A percentile compares a stretch with the other conserved stretches of the same genome.
Evolutionary conservation across 768 basidiomycete species (phyloP).

Genomic region (Agaricus sinodeliciosus): DNA sequence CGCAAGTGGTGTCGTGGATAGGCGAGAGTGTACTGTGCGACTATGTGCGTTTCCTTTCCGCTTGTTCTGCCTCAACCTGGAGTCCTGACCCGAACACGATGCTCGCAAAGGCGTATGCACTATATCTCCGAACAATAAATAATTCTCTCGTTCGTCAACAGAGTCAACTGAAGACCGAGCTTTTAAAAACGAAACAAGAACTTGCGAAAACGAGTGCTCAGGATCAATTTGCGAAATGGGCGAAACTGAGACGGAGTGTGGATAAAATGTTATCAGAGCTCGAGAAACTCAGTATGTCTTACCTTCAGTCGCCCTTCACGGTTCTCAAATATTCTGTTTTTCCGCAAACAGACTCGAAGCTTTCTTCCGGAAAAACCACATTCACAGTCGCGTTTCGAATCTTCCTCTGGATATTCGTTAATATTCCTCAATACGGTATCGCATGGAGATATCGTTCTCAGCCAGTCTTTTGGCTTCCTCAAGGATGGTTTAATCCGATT

Average conservation of each 20-base stretch:
- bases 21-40: slow-evolving; percentile 82
- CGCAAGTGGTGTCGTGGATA: slow-evolving; percentile 83
- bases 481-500: slow-evolving; percentile 79
- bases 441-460: slow-evolving; percentile 88
- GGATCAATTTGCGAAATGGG: slow-evolving; percentile 99
- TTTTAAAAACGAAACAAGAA: slow-evolving; percentile 77
- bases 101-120: slow-evolving; percentile 53
- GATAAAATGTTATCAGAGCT: slow-evolving; percentile 90
- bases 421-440: slow-evolving; percentile 75
- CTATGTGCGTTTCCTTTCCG: slow-evolving; percentile 44
- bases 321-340: background rate
- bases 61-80: background rate
- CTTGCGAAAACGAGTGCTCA: slow-evolving; percentile 88
- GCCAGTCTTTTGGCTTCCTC: slow-evolving; percentile 92
- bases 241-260: slow-evolving; percentile 81
- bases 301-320: background rate
- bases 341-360: slow-evolving; percentile 51
- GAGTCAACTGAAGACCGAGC: slow-evolving; percentile 67
- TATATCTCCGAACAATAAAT: slow-evolving; percentile 65
- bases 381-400: slow-evolving; percentile 71
- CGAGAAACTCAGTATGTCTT: slow-evolving; percentile 82
- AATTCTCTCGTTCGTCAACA: slow-evolving; percentile 50
- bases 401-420: slow-evolving; percentile 78
- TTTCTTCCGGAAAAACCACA: slow-evolving; percentile 48
- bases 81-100: slow-evolving; percentile 1